Evolutionary conservation across 2,329 filamentous ascomycete species (phyloP).

Genomic region (Escovopsis sp.): DNA sequence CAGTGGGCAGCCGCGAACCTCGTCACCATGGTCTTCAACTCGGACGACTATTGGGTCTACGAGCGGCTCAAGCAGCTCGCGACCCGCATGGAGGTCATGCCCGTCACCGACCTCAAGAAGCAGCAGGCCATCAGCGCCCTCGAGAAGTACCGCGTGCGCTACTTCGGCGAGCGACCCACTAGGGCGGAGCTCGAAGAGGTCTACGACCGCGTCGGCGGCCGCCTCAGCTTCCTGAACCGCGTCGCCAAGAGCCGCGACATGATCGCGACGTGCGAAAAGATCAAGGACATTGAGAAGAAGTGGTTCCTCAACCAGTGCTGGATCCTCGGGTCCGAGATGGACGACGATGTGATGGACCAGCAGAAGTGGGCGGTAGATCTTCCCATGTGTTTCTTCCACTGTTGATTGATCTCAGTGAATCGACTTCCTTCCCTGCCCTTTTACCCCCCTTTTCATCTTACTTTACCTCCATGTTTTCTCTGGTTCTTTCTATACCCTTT

Average conservation of each 20-base stretch:
- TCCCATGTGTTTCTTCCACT: too few species aligned
- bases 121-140: conserved; percentile 62
- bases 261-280: conserved; percentile 60
- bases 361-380: conserved; percentile 77
- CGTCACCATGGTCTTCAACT: conserved; percentile 87
- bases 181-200: conserved; percentile 52
- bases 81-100: conserved; percentile 86
- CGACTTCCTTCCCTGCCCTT: background rate
- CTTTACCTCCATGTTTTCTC: background rate
- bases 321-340: conserved; percentile 60
- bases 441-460: background rate
- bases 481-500: too few species aligned
- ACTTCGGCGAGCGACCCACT: conserved; percentile 48
- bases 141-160: conserved; percentile 62
- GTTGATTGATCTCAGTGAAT: too few species aligned
- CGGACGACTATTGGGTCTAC: conserved; percentile 97
- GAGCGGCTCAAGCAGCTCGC: conserved; percentile 85
- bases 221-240: conserved; percentile 72
- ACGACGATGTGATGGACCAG: conserved; percentile 97
- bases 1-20: conserved; percentile 89
- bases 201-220: conserved; percentile 75
- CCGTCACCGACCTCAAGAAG: conserved; percentile 72
- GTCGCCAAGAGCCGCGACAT: conserved; percentile 81
- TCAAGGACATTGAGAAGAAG: conserved; percentile 54
- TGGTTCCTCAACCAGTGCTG: conserved; percentile 67